A percentile compares a stretch with the other conserved stretches of the same genome.
phyloP scores from a whole-genome alignment of 768 basidiomycete genomes.

The Termitomyces sp. region DNA sequence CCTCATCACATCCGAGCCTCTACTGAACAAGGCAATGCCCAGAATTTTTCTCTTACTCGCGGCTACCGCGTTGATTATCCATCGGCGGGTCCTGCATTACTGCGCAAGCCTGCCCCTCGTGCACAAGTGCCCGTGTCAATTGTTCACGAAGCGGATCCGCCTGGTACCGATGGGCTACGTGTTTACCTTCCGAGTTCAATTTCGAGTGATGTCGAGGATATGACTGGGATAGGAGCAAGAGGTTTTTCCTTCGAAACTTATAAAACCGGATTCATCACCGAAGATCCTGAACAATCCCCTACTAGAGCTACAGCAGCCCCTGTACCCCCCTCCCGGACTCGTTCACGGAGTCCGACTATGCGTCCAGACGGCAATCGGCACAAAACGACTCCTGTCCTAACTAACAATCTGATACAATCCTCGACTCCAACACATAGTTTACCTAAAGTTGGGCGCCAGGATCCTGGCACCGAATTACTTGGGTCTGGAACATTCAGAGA shows the following conservation, averaged over 20 bases:
- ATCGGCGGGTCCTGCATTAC: constrained; percentile 25
- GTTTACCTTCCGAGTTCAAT: constrained; percentile 53
- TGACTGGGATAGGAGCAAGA: constrained; percentile 61
- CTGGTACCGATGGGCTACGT: constrained; percentile 27
- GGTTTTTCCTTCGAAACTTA: constrained; percentile 29
- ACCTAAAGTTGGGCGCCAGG: neutral
- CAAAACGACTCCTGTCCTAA: constrained; percentile 37
- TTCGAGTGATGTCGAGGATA: constrained; percentile 48
- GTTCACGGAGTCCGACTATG: constrained; percentile 17
- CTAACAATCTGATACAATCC: constrained; percentile 20
- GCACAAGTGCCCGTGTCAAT: constrained; percentile 64
- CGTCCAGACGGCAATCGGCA: constrained; percentile 32
- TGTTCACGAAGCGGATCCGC: constrained; percentile 33
- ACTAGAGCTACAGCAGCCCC: neutral
- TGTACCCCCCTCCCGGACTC: constrained; percentile 2
- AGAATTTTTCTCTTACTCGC: constrained; percentile 2
- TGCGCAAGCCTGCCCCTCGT: constrained; percentile 63
- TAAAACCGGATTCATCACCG: constrained; percentile 29
- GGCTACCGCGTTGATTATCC: constrained; percentile 6
- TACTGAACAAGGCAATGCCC: constrained; percentile 19
- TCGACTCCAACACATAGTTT: neutral
- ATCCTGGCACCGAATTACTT: constrained; percentile 22
- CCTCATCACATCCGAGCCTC: constrained; percentile 29
- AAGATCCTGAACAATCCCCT: neutral
- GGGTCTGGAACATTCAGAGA: constrained; percentile 62